These are phyloP conservation scores for Termitomyces sp. DNA, from an alignment of 768 basidiomycete genomes.

Conservation along the genomic window DNA sequence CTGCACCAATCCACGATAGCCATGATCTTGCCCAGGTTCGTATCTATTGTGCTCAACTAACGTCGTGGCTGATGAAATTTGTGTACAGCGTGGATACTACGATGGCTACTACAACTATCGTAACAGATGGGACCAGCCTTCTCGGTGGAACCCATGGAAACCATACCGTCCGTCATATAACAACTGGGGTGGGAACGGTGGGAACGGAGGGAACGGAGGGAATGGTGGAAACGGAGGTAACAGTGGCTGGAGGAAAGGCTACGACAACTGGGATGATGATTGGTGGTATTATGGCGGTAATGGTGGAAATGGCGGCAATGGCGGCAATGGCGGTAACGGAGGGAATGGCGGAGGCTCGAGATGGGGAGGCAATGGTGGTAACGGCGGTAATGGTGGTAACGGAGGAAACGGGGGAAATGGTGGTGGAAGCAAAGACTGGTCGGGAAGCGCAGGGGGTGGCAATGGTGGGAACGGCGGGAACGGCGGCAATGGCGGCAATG, in stretches of 20 bases:
- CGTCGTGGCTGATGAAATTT: not conserved
- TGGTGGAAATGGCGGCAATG: slow-evolving; percentile 1
- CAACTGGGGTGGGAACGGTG: not conserved
- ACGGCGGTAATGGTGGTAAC: no score
- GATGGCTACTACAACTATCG: not conserved
- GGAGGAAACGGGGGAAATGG: no score
- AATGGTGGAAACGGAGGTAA: not conserved
- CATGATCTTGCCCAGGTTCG: not conserved
- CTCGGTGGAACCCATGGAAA: not conserved
- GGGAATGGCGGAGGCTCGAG: no score
- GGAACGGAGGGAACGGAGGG: not conserved
- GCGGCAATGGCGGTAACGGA: no score
- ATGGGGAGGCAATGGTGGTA: no score
- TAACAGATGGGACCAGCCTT: not conserved
- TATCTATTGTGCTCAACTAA: not conserved
- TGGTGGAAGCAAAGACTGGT: no score
- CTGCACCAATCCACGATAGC: not conserved
- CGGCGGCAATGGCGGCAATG: no score
- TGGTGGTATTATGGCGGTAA: not conserved
- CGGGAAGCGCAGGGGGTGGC: no score
- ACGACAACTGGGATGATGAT: not conserved
- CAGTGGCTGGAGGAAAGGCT: not conserved
- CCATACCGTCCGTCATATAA: not conserved
- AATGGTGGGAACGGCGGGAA: no score
- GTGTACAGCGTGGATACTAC: not conserved